Evolutionary conservation across 2,329 filamentous ascomycete species (phyloP).

Genomic region (Proliferodiscus dingleyae): DNA sequence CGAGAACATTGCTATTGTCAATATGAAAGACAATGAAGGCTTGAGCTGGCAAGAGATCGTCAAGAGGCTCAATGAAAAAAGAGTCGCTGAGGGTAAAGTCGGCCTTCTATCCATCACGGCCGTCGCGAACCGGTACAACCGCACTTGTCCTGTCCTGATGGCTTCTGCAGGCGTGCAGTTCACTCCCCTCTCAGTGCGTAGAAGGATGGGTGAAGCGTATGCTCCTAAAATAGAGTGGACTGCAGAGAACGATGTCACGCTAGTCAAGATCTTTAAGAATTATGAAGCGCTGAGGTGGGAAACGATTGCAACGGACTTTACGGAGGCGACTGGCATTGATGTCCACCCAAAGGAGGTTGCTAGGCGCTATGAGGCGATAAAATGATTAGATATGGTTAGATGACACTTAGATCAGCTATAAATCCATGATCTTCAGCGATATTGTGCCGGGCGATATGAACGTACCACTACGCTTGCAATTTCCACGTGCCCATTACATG

Average conservation of each 20-base stretch:
- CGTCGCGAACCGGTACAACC: constrained; percentile 28
- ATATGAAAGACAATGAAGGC: constrained; percentile 23
- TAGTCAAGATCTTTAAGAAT: too few relatives aligned
- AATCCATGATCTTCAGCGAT: too few relatives aligned
- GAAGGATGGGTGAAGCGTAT: constrained; percentile 2
- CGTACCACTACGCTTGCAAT: too few relatives aligned
- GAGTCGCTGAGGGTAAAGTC: constrained; percentile 14
- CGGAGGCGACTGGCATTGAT: too few relatives aligned
- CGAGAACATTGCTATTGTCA: constrained; percentile 30
- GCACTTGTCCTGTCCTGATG: constrained; percentile 30
- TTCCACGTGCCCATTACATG: too few relatives aligned
- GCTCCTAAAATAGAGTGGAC: constrained; percentile 14
- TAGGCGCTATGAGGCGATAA: constrained; percentile 6
- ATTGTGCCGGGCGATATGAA: too few relatives aligned
- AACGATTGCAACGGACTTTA: too few relatives aligned
- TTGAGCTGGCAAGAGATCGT: constrained; percentile 22
- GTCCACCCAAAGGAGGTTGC: constrained; percentile 6
- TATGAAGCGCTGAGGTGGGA: too few relatives aligned
- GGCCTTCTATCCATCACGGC: constrained; percentile 22
- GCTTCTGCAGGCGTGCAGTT: constrained; percentile 22
- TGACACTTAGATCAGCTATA: too few relatives aligned
- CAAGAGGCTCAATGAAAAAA: constrained; percentile 19
- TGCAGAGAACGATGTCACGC: constrained; percentile 14
- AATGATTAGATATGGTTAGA: too few relatives aligned
- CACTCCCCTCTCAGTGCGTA: constrained; percentile 19